Evolutionary conservation across 2,329 filamentous ascomycete species (phyloP).

Genomic region (Epichloe festucae): DNA sequence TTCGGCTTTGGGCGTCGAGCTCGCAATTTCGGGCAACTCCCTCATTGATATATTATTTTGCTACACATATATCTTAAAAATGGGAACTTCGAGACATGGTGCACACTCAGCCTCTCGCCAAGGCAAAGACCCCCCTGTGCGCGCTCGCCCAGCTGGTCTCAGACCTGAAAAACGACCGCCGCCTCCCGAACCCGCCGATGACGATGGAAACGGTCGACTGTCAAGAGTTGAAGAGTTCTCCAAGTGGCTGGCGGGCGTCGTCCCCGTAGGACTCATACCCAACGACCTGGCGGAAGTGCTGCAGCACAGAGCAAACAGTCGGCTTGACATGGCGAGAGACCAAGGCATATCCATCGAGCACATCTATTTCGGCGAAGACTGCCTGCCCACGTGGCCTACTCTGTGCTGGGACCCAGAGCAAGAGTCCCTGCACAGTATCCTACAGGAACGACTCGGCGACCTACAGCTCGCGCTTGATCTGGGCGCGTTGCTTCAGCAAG

Average conservation of each 20-base stretch:
- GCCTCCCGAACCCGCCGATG: not conserved
- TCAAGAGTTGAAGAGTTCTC: slow-evolving; percentile 2
- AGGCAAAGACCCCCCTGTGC: not conserved
- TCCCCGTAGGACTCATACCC: slow-evolving; percentile 13
- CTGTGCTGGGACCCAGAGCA: slow-evolving; percentile 13
- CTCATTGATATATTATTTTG: no score
- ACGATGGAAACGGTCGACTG: not conserved
- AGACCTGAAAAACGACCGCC: no score
- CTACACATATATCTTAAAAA: not conserved
- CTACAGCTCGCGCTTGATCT: slow-evolving; percentile 9
- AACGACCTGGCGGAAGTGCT: slow-evolving; percentile 11
- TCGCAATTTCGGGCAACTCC: not conserved
- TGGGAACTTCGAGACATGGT: not conserved
- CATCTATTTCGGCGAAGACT: slow-evolving; percentile 16
- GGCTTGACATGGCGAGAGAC: slow-evolving; percentile 11
- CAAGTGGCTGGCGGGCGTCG: slow-evolving; percentile 6
- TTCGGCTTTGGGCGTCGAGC: not conserved
- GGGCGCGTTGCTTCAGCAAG: slow-evolving; percentile 9
- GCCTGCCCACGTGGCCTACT: slow-evolving; percentile 17
- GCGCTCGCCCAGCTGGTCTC: no score
- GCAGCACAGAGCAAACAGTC: slow-evolving; percentile 11
- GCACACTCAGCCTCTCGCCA: not conserved
- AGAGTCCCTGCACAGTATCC: slow-evolving; percentile 12
- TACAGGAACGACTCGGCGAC: slow-evolving; percentile 14
- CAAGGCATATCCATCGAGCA: slow-evolving; percentile 8